These are phyloP conservation scores for Wickerhamomyces xylosicus DNA, from an alignment of 805 yeast species.

Conservation along the genomic window DNA sequence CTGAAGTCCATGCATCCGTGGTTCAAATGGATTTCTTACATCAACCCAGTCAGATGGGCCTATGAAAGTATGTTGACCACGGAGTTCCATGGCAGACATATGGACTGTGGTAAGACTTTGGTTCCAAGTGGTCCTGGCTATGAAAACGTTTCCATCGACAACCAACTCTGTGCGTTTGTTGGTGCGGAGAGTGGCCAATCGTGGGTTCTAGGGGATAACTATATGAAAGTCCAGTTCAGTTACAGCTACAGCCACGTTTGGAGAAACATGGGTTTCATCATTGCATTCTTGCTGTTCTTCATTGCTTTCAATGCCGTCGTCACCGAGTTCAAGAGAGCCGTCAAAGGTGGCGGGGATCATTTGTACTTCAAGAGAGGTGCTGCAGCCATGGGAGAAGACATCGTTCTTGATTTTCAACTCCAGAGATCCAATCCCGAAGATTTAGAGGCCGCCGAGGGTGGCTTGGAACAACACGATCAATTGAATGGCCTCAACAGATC, in stretches of 20 bases:
- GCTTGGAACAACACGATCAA: conserved; percentile 1
- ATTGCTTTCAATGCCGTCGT: conserved; percentile 39
- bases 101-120: conserved; percentile 39
- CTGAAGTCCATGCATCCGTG: conserved; percentile 54
- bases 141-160: conserved; percentile 20
- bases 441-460: conserved; percentile 21
- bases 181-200: conserved; percentile 4
- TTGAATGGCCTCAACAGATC: background rate
- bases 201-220: conserved; percentile 49
- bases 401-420: conserved; percentile 13
- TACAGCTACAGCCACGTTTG: conserved; percentile 55
- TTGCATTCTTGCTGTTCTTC: conserved; percentile 46
- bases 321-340: conserved; percentile 41
- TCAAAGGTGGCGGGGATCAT: conserved; percentile 26
- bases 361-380: conserved; percentile 41
- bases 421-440: conserved; percentile 5
- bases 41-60: conserved; percentile 46
- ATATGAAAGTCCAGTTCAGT: conserved; percentile 34
- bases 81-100: conserved; percentile 50
- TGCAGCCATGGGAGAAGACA: background rate
- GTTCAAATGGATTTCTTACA: conserved; percentile 57
- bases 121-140: conserved; percentile 56
- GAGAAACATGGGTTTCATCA: conserved; percentile 68
- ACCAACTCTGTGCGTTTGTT: conserved; percentile 15
- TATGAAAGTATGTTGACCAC: conserved; percentile 56